phyloP scores from a whole-genome alignment of 768 basidiomycete species.

The Mycena capillaripes region DNA sequence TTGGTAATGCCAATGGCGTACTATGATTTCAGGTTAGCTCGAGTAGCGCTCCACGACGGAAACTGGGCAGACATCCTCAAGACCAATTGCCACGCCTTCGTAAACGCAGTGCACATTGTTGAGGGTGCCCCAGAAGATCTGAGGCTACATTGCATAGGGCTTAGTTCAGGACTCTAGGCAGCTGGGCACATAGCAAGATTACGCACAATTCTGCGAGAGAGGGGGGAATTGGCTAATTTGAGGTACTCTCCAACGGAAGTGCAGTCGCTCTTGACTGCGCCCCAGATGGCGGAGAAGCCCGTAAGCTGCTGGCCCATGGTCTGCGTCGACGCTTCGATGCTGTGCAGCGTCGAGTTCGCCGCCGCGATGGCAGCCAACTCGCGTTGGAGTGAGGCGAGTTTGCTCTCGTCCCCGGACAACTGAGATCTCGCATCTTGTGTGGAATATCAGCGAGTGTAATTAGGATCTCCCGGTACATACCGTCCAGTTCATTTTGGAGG shows the following conservation, averaged over 20 bases:
- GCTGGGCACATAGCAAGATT: neutral
- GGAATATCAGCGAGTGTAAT: neutral
- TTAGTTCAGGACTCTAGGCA: neutral
- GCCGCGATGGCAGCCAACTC: neutral
- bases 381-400: neutral
- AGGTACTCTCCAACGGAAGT: neutral
- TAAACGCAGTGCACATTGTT: slow-evolving; percentile 11
- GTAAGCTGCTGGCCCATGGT: neutral
- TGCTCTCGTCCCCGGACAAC: neutral
- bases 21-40: neutral
- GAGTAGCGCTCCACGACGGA: neutral
- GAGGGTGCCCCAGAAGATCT: neutral
- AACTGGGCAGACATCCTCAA: neutral
- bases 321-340: neutral
- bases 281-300: slow-evolving; percentile 6
- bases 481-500: neutral
- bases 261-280: slow-evolving; percentile 12
- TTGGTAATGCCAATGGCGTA: slow-evolving; percentile 9
- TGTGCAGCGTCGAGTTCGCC: neutral
- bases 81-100: neutral
- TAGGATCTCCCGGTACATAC: neutral
- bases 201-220: neutral
- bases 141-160: neutral
- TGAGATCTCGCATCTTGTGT: neutral
- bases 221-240: neutral